phyloP scores from a whole-genome alignment of 2,329 filamentous ascomycete species.

The Nothophaeocryptopus gaeumannii region DNA sequence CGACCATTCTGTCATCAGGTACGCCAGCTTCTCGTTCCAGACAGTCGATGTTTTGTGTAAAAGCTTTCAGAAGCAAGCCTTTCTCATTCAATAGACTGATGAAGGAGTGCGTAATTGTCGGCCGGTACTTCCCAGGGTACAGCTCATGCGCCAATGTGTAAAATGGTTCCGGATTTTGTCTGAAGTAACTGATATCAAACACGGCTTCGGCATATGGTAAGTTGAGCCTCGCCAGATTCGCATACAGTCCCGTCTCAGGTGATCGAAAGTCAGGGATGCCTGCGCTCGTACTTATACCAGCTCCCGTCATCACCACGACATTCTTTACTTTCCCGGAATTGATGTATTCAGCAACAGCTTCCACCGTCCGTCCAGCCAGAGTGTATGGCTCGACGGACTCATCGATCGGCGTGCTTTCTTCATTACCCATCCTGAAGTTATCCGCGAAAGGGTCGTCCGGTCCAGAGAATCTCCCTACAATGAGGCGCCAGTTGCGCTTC shows the following conservation, averaged over 20 bases:
- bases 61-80: conserved; percentile 75
- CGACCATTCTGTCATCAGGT: conserved; percentile 74
- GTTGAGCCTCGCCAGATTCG: conserved; percentile 81
- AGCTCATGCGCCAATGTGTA: conserved; percentile 89
- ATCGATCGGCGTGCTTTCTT: conserved; percentile 66
- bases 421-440: conserved; percentile 70
- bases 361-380: conserved; percentile 65
- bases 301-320: conserved; percentile 87
- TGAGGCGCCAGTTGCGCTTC: conserved; percentile 18
- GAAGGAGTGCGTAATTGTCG: conserved; percentile 88
- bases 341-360: conserved; percentile 78
- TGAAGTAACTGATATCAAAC: conserved; percentile 90
- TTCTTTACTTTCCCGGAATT: conserved; percentile 62
- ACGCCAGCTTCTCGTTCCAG: conserved; percentile 85
- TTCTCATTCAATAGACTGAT: conserved; percentile 78
- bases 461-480: neutral
- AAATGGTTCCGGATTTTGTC: conserved; percentile 79
- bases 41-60: conserved; percentile 98
- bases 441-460: conserved; percentile 19
- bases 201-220: conserved; percentile 88
- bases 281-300: conserved; percentile 75
- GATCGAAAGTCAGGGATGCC: conserved; percentile 91
- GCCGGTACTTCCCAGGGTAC: conserved; percentile 83
- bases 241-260: conserved; percentile 88
- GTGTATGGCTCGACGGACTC: conserved; percentile 63